Base-by-base conservation (phyloP, 1,284 basidiomycete genomes). In the Athelia sp. region DNA sequence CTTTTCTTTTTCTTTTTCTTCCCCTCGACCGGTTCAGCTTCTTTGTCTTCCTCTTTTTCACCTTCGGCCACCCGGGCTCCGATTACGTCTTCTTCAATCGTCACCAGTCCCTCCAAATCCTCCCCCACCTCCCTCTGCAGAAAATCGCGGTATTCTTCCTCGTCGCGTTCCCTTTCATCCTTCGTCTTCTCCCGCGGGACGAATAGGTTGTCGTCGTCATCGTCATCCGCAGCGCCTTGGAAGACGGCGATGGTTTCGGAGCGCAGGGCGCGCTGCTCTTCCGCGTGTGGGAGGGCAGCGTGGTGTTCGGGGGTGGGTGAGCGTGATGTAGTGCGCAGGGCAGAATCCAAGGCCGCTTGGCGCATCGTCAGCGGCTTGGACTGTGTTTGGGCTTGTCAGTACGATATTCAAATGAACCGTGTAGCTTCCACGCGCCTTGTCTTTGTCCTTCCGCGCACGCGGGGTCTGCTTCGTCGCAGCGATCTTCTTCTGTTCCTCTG, bases 161-260 rank as follows among this genome's bases (percentile, higher is more conserved):
- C 84, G 57, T 92, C 89, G 40, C 70, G 65, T 55, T 89, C 84
- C 8, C 79, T 61, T 60, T 93, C 90, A 46, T 88, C 90, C 56
- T 84, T 80, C 1, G 82, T 85, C 66, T 85, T 87, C 53, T 87
- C 87, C 34, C 91, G 76, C 3, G 82, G 80, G 23, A 88, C 72
- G 21, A 93, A 75, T 6, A 94, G 67, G 38, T 78, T 84, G 9
- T 82, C 84, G 2, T 76, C 76, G 8, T 80, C 81, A 9, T 76
- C 78, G 1, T 76, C 76, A 3, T 69, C 71, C 2, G 74, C 69
- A 31, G 81, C 80, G 2, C 69, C 64, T 48, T 81, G 79, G 64
- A 96, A 95, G 0, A 90, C 95, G 1, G 83, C 77, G 31, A 93
- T 90, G 0, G 92, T 93, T 63, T 98, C 92, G 42, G 79, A 75